A percentile compares a stretch with the other conserved stretches of the same genome.
phyloP scores from a whole-genome alignment of 2,329 filamentous ascomycete species.

The Hansfordia pulvinata region DNA sequence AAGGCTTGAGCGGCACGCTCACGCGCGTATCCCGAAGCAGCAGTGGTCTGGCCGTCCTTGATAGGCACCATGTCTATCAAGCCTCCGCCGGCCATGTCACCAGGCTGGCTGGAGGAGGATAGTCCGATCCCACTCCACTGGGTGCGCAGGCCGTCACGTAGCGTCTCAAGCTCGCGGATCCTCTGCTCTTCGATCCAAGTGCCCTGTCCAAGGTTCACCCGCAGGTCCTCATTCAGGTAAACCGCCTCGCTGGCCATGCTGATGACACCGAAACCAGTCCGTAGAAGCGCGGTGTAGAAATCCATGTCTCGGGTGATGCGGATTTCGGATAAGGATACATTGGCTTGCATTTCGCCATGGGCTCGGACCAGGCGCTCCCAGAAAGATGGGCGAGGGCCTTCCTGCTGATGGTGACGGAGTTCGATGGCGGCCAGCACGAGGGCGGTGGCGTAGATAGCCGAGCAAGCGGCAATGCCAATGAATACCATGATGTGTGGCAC shows the following conservation, averaged over 20 bases:
- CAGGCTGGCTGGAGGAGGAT: no score
- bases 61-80: conserved; percentile 42
- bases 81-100: conserved; percentile 30
- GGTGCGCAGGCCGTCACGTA: conserved; percentile 43
- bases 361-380: conserved; percentile 53
- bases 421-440: conserved; percentile 62
- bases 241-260: conserved; percentile 93
- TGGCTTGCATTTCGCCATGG: conserved; percentile 84
- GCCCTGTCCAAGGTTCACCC: conserved; percentile 57
- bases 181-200: conserved; percentile 92
- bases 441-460: conserved; percentile 64
- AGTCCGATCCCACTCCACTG: no score
- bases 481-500: conserved; percentile 87
- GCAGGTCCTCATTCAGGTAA: conserved; percentile 79
- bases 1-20: conserved; percentile 54
- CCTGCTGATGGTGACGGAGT: conserved; percentile 32
- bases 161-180: conserved; percentile 62
- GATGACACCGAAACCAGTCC: conserved; percentile 75
- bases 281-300: conserved; percentile 82
- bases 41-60: conserved; percentile 26
- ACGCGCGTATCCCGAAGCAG: conserved; percentile 48
- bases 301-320: conserved; percentile 80
- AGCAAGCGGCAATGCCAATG: conserved; percentile 62
- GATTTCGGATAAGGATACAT: conserved; percentile 70
- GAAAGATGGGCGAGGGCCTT: conserved; percentile 24